Evolutionary conservation across 139 green algal species (phyloP).

Genomic region (Trebouxia sp.): DNA sequence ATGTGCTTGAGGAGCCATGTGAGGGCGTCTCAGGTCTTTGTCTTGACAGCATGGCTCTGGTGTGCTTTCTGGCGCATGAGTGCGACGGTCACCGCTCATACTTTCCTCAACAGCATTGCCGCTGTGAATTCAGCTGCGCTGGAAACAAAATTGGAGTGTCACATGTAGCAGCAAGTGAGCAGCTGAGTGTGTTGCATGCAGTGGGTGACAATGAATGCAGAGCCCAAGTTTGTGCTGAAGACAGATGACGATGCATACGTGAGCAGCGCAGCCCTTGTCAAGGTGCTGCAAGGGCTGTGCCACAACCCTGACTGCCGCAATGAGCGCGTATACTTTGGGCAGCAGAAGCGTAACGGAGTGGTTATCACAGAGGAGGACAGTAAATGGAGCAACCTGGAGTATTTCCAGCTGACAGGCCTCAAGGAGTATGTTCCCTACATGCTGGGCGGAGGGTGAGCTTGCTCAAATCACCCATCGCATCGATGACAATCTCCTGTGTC

Average conservation of each 20-base stretch:
- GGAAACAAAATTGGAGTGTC: too few species aligned
- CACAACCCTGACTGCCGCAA: slow-evolving; percentile 1
- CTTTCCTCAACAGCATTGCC: too few species aligned
- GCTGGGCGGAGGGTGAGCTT: slow-evolving; percentile 30
- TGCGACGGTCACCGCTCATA: too few species aligned
- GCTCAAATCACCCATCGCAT: neutral
- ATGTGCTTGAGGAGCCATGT: too few species aligned
- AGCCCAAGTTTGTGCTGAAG: slow-evolving; percentile 34
- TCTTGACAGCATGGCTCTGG: too few species aligned
- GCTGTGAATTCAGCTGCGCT: too few species aligned
- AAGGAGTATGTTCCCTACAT: slow-evolving; percentile 30
- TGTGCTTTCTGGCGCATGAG: too few species aligned
- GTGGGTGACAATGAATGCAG: slow-evolving; percentile 18
- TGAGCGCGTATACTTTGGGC: slow-evolving; percentile 26
- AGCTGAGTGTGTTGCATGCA: slow-evolving; percentile 16
- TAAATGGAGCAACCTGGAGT: slow-evolving; percentile 34
- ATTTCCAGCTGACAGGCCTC: slow-evolving; percentile 33
- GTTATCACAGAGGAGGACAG: slow-evolving; percentile 36
- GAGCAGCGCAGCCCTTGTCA: slow-evolving; percentile 15
- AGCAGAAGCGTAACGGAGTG: slow-evolving; percentile 32
- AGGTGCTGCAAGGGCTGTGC: slow-evolving; percentile 19
- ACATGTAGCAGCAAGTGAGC: too few species aligned
- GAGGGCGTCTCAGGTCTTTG: too few species aligned
- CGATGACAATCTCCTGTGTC: too few species aligned
- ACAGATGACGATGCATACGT: slow-evolving; percentile 32